Conservation (phyloP, 2,329 filamentous ascomycete genomes). For the Colletotrichum zoysiae region DNA sequence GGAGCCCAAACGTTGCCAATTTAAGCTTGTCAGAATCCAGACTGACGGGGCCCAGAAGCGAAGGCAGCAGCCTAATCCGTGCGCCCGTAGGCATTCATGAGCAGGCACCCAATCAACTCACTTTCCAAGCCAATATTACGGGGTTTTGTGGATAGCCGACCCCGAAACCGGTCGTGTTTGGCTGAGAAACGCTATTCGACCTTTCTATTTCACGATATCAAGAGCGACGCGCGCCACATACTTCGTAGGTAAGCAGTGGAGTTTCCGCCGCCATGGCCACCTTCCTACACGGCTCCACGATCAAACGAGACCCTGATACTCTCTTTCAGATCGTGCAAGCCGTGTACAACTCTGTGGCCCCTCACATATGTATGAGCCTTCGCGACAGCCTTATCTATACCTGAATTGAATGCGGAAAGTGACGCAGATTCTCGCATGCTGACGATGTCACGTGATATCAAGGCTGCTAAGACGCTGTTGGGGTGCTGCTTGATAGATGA, state of each 20-base stretch:
- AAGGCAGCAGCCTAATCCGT: not conserved
- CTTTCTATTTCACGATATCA: not conserved
- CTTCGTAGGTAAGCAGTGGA: too few species aligned
- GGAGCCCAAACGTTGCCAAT: not conserved
- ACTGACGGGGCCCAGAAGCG: not conserved
- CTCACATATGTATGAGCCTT: not conserved
- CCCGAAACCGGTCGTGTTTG: not conserved
- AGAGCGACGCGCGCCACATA: too few species aligned
- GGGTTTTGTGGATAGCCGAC: not conserved
- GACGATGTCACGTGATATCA: not conserved
- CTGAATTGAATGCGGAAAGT: not conserved
- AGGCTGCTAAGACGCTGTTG: not conserved
- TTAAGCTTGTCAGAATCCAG: not conserved
- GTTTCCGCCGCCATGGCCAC: too few species aligned
- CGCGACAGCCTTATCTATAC: too few species aligned
- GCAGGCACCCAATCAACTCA: not conserved
- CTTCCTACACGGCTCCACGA: too few species aligned
- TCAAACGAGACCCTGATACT: too few species aligned
- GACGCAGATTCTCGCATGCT: not conserved
- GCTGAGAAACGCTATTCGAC: not conserved
- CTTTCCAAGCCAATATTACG: not conserved
- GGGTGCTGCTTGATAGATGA: too few species aligned
- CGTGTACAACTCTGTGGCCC: not conserved
- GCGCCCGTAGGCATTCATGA: not conserved
- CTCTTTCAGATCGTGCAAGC: too few species aligned